Base-by-base conservation (phyloP, 805 yeast species). In the Jamesozyma jinghongensis region DNA sequence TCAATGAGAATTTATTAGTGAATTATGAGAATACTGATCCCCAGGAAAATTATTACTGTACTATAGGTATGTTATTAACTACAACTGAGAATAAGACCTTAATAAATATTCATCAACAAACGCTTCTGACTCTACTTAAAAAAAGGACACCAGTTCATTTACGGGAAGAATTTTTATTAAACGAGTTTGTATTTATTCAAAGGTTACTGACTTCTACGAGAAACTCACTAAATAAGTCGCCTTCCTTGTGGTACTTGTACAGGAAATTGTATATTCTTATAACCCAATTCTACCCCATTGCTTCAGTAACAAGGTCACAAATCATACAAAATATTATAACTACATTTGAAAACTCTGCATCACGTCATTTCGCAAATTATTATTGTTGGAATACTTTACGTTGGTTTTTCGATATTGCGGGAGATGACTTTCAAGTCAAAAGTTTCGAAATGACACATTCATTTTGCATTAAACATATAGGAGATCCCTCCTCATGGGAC, bases 361-460 rank as follows among this genome's bases (percentile, higher is more conserved):
- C 44, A 8, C 38, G 52, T 4, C 71, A 67, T 43, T 46, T 52
- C 16, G 54, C 66, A 0, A 67, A 67, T 40, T 67, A 65, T 39
- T 67, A 67, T 40, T 58, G 69, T 5, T 67, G 71, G 69, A 57
- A 60, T 40, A 56, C 65, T n/a, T 36, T 56, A 8, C 50, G 59
- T 22, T 65, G 66, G 61, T 40, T 52, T 12, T 53, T 48, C 22
- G 64, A 61, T 41, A 37, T 52, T 1, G 40, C 52, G 7, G 25
- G 38, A 3, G 11, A 12, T 2, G 29, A 37, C 5, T 40, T 42
- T 5, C 54, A 45, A 36, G 16, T n/a, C 3, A n/a, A 13, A 2
- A 31, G 55, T n/a, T 36, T 47, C 12, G 17, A 35, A 8, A 40
- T 37, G n/a, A 40, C 59, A 1, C 45, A 51, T 22, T 10, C 32